Evolutionary conservation across 805 yeast genomes (phyloP), one percentile per base, ranked within the genome.

Genomic region (Myxozyma lipomycoides): DNA sequence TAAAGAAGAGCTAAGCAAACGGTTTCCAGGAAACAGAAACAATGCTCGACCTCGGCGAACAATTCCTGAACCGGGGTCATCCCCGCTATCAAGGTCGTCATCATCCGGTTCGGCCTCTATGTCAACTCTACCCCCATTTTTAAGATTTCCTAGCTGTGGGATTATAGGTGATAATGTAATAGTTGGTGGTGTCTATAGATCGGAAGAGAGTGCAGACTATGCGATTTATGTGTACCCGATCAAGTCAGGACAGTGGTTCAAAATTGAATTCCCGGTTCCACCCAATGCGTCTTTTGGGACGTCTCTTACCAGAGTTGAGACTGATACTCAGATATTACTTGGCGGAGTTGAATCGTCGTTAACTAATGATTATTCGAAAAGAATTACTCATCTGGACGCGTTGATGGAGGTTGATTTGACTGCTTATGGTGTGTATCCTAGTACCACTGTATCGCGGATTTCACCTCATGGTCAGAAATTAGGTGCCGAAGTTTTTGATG

Each of bases 61-160:
- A n/a, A n/a, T n/a, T n/a, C n/a, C n/a, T n/a, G n/a, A n/a, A n/a
- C n/a, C n/a, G n/a, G n/a, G n/a, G n/a, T n/a, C n/a, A n/a, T n/a
- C n/a, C n/a, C n/a, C n/a, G n/a, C n/a, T n/a, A n/a, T n/a, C n/a
- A n/a, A n/a, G n/a, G n/a, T n/a, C n/a, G n/a, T n/a, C n/a, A n/a
- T n/a, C n/a, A n/a, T n/a, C n/a, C n/a, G n/a, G n/a, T n/a, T n/a
- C n/a, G n/a, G 12, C 7, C 7, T 7, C 7, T 28, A 28, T 9
- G 12, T 7, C 12, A 7, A 9, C 12, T 9, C 7, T 28, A 1
- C 58, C 58, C 4, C 56, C 58, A n/a, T 45, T 48, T 22, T 18
- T 52, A 23, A 26, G 57, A 28, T 52, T 52, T 25, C 56, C 56
- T 15, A 22, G 30, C 6, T 56, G 58, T 12, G 56, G 56, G 10